A percentile compares a stretch with the other conserved stretches of the same genome.
Conservation (phyloP, 2,329 filamentous ascomycete genomes). For the Helotiales sp. region DNA sequence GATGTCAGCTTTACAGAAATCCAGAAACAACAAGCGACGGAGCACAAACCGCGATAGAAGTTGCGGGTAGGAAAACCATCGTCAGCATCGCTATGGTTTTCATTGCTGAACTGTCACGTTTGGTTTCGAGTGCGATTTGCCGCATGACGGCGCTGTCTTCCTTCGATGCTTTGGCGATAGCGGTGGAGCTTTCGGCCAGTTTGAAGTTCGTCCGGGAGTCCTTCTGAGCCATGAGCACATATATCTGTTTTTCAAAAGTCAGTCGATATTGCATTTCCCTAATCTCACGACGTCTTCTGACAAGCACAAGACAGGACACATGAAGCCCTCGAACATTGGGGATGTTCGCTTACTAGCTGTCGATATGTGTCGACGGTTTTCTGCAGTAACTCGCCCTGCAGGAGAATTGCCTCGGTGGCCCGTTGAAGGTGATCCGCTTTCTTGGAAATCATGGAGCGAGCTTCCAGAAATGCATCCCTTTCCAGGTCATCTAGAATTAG, state of each 20-base stretch:
- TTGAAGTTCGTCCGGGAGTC: conserved; percentile 19
- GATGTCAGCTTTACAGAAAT: not conserved
- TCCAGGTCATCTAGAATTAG: not conserved
- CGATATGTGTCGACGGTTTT: not conserved
- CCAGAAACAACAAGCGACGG: no score
- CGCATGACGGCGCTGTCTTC: conserved; percentile 54
- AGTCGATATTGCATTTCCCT: no score
- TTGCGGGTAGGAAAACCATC: conserved; percentile 32
- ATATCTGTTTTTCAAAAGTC: conserved; percentile 18
- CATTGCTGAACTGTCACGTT: conserved; percentile 49
- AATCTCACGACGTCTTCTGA: no score
- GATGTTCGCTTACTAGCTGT: no score
- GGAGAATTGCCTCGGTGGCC: not conserved
- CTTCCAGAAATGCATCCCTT: not conserved
- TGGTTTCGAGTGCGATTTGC: conserved; percentile 55
- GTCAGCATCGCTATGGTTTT: conserved; percentile 60
- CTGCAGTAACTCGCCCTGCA: not conserved
- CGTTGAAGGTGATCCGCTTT: not conserved
- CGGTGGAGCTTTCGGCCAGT: conserved; percentile 15
- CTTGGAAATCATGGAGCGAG: not conserved
- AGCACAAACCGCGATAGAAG: conserved; percentile 25
- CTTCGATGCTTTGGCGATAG: conserved; percentile 16
- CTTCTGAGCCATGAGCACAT: conserved; percentile 22
- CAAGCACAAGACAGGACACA: no score
- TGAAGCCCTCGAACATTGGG: no score